Conservation (phyloP, 1,139 yeast species). For the Kazachstania sp. region DNA sequence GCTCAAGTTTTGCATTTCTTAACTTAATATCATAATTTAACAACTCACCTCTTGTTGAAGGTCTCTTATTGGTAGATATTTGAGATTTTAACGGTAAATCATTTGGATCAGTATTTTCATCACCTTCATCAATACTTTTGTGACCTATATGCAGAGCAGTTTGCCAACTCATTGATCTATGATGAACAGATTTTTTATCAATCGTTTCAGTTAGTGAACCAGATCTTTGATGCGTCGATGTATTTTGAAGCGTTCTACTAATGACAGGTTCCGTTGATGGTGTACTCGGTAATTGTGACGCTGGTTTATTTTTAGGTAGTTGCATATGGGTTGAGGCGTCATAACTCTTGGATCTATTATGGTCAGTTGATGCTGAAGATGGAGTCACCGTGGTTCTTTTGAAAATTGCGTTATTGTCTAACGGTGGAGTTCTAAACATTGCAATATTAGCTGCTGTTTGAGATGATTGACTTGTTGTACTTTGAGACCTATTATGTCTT, state of each 20-base stretch:
- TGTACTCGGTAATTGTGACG: background rate
- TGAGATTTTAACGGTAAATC: background rate
- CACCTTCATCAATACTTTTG: background rate
- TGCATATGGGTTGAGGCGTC: background rate
- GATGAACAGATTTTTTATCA: background rate
- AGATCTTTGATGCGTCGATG: background rate
- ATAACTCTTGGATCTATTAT: background rate
- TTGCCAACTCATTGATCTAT: constrained; percentile 7
- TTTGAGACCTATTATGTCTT: background rate
- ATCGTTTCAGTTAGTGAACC: background rate
- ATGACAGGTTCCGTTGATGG: background rate
- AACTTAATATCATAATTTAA: constrained; percentile 23
- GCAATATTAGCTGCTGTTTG: constrained; percentile 14
- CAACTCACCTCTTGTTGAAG: background rate
- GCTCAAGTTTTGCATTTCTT: constrained; percentile 30
- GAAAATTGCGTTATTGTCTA: constrained; percentile 8
- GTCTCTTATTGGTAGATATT: background rate
- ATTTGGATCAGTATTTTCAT: background rate
- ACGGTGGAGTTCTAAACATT: constrained; percentile 26
- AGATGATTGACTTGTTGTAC: background rate
- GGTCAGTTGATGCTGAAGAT: background rate
- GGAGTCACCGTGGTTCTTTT: background rate
- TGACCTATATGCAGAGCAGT: constrained; percentile 1
- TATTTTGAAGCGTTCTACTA: no score
- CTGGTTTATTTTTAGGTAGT: background rate